Percentiles rank a stretch among this genome's conserved stretches.
Evolutionary conservation across 2,329 filamentous ascomycete species (phyloP).

Genomic region (Xylaria sp.): DNA sequence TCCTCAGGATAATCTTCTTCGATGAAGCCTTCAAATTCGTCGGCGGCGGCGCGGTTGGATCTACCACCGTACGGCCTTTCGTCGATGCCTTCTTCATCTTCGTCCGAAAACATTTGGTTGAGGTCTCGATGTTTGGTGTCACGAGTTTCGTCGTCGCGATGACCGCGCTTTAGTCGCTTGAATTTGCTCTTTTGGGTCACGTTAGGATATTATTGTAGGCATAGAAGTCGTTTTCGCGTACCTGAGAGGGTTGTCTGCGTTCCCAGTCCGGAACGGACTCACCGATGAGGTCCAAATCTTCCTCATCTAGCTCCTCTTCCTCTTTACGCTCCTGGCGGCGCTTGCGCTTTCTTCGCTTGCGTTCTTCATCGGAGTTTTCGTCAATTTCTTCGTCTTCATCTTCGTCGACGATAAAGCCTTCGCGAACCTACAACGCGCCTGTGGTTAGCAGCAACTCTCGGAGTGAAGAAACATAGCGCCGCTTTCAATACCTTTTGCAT

Average conservation of each 20-base stretch:
- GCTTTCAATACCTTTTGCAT: slow-evolving; percentile 70
- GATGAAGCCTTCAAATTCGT: slow-evolving; percentile 96
- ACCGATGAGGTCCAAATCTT: slow-evolving; percentile 94
- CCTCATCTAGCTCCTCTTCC: slow-evolving; percentile 91
- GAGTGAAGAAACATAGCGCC: slow-evolving; percentile 17
- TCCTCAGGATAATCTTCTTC: slow-evolving; percentile 94
- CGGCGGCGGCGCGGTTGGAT: slow-evolving; percentile 68
- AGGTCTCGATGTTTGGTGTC: slow-evolving; percentile 75
- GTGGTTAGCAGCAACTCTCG: slow-evolving; percentile 31
- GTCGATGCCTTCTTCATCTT: slow-evolving; percentile 79
- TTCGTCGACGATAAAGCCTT: slow-evolving; percentile 96
- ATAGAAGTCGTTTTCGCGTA: slow-evolving; percentile 54
- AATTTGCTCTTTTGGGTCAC: slow-evolving; percentile 77
- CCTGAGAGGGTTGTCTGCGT: slow-evolving; percentile 74
- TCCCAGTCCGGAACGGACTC: slow-evolving; percentile 79
- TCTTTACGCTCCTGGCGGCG: slow-evolving; percentile 78
- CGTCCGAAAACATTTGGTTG: slow-evolving; percentile 94
- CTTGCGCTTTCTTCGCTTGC: slow-evolving; percentile 81
- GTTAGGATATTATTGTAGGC: slow-evolving; percentile 27
- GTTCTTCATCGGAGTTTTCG: slow-evolving; percentile 64
- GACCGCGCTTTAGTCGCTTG: slow-evolving; percentile 95
- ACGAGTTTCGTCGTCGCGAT: slow-evolving; percentile 77
- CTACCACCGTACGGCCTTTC: slow-evolving; percentile 61
- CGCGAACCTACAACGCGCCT: slow-evolving; percentile 71
- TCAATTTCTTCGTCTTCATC: slow-evolving; percentile 79